Base-by-base conservation (phyloP, 2,329 filamentous ascomycete genomes). In the Aspergillus uvarum region DNA sequence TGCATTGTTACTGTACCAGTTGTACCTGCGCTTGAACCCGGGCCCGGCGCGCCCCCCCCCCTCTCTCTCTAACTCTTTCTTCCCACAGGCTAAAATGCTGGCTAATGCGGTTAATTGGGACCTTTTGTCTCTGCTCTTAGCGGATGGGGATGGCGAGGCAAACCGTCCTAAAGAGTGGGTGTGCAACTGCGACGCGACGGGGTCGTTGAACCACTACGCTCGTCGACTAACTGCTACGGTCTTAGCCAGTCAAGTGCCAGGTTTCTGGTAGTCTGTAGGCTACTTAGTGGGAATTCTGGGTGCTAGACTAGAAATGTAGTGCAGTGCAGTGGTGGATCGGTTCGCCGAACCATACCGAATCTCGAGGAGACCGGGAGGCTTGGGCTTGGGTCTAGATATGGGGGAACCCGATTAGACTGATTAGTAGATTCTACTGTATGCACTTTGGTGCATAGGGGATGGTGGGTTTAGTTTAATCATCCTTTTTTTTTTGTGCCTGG, bases 1-100 rank as follows among this genome's bases (percentile, higher is more conserved):
- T 10, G 2, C 22, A 29, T 29, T 29, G 26, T 29, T 29, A 29
- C 26, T 44, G 12, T 44, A 12, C 16, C 38, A 16, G 14, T 14
- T 14, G 38, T 44, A 44, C 38, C 38, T 59, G 58, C 55, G 58
- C 58, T 58, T 35, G 55, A 47, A 29, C 26, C 56, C 51, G 26
- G 38, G 32, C 35, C 38, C 47, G 47, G 52, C 48, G 53, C 11
- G 32, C 14, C 32, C 32, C 22, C 4, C 22, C 14, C 32, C 32
- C 22, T 22, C 22, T 22, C n/a, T 3, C 32, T 35, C 12, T 35
- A n/a, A n/a, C 1, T 11, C 32, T 32, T 32, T 32, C 21, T 32
- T 12, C 6, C 16, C 14, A 44, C 38, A 44, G 38, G 38, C 38
- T 44, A 44, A 44, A 35, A 44, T 44, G 16, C 38, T 44, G 38